Percentiles rank a stretch among this genome's conserved stretches.
Conservation (phyloP, 148 eudicot genomes). For the Rhododendron ovatum region DNA sequence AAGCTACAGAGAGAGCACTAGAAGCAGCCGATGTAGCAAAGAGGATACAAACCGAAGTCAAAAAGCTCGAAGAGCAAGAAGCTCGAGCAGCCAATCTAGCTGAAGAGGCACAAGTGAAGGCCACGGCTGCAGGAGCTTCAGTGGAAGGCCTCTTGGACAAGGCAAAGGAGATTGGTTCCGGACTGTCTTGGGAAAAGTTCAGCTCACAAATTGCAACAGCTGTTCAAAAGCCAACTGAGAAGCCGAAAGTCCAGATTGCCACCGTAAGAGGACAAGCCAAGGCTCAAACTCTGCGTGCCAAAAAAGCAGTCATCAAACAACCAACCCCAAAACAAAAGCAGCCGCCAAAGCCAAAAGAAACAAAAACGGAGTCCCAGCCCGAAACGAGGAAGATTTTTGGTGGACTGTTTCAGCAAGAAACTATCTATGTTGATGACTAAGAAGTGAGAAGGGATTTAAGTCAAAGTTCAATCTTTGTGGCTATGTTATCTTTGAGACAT, state of each 20-base stretch:
- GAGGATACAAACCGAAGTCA: conserved; percentile 52
- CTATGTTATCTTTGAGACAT: not conserved
- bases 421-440: conserved; percentile 88
- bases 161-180: conserved; percentile 55
- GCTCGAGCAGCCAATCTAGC: conserved; percentile 43
- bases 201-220: conserved; percentile 67
- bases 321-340: conserved; percentile 24
- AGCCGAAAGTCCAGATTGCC: conserved; percentile 68
- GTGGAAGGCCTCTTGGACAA: conserved; percentile 45
- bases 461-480: not conserved
- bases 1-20: conserved; percentile 58
- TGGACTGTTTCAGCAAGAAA: conserved; percentile 94
- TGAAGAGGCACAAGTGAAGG: conserved; percentile 56
- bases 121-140: conserved; percentile 51
- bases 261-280: conserved; percentile 93
- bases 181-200: conserved; percentile 66
- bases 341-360: conserved; percentile 33
- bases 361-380: conserved; percentile 29
- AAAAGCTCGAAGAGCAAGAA: conserved; percentile 49
- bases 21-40: conserved; percentile 55
- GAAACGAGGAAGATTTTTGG: conserved; percentile 78
- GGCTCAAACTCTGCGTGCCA: conserved; percentile 53
- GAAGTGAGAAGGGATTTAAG: conserved; percentile 7
- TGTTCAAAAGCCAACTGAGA: conserved; percentile 40
- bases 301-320: conserved; percentile 59